These are phyloP conservation scores for Anisodus tanguticus DNA, from an alignment of 257 asterid species.

Conservation along the genomic window DNA sequence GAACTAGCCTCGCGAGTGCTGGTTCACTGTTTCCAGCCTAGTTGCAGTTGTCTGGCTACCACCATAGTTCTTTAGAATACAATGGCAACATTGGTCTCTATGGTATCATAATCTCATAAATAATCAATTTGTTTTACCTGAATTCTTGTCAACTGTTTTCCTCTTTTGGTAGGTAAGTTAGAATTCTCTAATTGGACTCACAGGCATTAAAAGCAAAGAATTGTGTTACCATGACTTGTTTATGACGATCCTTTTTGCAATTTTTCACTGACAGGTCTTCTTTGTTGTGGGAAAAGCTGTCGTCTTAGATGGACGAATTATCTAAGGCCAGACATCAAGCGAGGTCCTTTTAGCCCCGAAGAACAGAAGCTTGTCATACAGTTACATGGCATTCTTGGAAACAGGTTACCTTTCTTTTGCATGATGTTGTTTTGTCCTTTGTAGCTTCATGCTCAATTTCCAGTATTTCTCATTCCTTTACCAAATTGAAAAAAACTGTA, in stretches of 20 bases:
- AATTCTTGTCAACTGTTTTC: neutral
- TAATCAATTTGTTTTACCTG: neutral
- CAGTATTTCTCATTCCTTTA: neutral
- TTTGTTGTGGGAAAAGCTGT: slow-evolving; percentile 97
- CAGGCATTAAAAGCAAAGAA: neutral
- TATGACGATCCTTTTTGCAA: neutral
- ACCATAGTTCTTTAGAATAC: neutral
- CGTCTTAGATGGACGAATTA: slow-evolving; percentile 90
- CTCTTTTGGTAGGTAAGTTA: neutral
- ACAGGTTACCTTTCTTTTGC: slow-evolving; percentile 53
- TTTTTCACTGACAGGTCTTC: slow-evolving; percentile 57
- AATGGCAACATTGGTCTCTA: neutral
- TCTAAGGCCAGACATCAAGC: slow-evolving; percentile 89
- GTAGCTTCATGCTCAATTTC: neutral
- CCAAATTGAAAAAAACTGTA: neutral
- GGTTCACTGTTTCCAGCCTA: neutral
- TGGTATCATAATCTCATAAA: neutral
- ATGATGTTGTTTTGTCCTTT: neutral
- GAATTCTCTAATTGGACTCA: neutral
- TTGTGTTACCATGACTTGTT: neutral
- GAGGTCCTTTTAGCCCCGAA: slow-evolving; percentile 77
- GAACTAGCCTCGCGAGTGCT: neutral
- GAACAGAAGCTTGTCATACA: slow-evolving; percentile 94
- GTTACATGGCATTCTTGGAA: slow-evolving; percentile 90
- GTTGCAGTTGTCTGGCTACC: neutral